These are phyloP conservation scores for Podaxis rugospora DNA, from an alignment of 768 basidiomycete genomes.

Conservation along the genomic window DNA sequence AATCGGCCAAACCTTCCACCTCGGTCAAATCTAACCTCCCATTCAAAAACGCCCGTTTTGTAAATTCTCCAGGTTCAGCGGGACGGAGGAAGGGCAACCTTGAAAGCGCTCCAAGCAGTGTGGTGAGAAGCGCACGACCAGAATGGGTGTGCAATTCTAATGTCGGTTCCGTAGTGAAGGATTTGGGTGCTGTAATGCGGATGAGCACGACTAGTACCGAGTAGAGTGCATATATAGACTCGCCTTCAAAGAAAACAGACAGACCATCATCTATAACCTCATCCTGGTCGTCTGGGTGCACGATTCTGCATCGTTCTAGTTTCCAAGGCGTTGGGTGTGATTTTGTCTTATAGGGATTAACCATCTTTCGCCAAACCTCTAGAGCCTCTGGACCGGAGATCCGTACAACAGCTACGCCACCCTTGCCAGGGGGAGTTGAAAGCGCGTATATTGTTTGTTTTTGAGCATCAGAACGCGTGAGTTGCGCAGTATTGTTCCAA, in stretches of 20 bases:
- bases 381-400: constrained; percentile 75
- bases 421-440: constrained; percentile 83
- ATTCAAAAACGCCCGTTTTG: constrained; percentile 73
- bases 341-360: constrained; percentile 30
- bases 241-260: constrained; percentile 79
- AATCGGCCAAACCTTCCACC: constrained; percentile 83
- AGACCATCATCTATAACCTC: constrained; percentile 77
- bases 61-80: constrained; percentile 88
- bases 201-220: constrained; percentile 3
- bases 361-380: constrained; percentile 57
- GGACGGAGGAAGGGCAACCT: constrained; percentile 62
- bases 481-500: constrained; percentile 2
- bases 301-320: constrained; percentile 64
- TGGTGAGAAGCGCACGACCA: constrained; percentile 72
- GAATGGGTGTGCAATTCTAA: constrained; percentile 88
- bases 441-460: constrained; percentile 81
- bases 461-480: constrained; percentile 45
- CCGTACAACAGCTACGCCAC: constrained; percentile 77
- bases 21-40: constrained; percentile 85
- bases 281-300: constrained; percentile 49
- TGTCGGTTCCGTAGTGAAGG: constrained; percentile 81
- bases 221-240: constrained; percentile 13
- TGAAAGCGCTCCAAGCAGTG: constrained; percentile 63
- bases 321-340: constrained; percentile 53
- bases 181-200: constrained; percentile 53